Evolutionary conservation across 805 yeast species (phyloP), one percentile per base, ranked within the genome.

Genomic region (Pichia exigua): DNA sequence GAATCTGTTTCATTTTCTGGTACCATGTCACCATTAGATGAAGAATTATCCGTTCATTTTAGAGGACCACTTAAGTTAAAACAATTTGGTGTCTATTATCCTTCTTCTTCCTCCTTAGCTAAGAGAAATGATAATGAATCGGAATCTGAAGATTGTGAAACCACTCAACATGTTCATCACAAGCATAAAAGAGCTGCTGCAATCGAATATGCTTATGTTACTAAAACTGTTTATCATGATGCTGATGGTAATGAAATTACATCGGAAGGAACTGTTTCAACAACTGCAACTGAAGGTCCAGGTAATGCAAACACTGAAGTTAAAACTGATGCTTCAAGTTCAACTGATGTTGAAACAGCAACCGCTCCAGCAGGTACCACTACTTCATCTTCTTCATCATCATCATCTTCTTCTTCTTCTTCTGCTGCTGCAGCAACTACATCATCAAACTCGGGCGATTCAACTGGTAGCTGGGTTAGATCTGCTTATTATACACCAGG

Each of bases 41-140:
- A 88, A 74, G 96, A 89, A 69, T 72, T 89, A 55, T 83, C 95
- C 38, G 82, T 89, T 54, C 96, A 89, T 69, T 85, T 88, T 76
- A 84, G 96, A 75, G 96, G 96, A 61, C 96, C 96, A 39, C 64
- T 89, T 60, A 76, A 79, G 65, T 79, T 89, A 65, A 72, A 75
- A 64, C 88, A 88, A 72, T 89, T 94, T 65, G 97, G 91, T 69
- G 97, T 88, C 51, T 94, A 91, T 76, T 82, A 83, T 63, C 91
- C 88, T 57, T 65, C 78, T 26, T 59, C 75, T n/a, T 61, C 73
- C 43, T 56, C 70, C 28, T 27, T 40, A 15, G 54, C 68, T 48
- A 66, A 72, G 59, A 67, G 72, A 56, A 63, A 56, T 42, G 60
- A 61, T 49, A 57, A 60, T 54, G 75, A 67, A 41, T 66, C 54